Evolutionary conservation across 805 yeast genomes (phyloP).

Genomic region (Torulaspora quercuum): DNA sequence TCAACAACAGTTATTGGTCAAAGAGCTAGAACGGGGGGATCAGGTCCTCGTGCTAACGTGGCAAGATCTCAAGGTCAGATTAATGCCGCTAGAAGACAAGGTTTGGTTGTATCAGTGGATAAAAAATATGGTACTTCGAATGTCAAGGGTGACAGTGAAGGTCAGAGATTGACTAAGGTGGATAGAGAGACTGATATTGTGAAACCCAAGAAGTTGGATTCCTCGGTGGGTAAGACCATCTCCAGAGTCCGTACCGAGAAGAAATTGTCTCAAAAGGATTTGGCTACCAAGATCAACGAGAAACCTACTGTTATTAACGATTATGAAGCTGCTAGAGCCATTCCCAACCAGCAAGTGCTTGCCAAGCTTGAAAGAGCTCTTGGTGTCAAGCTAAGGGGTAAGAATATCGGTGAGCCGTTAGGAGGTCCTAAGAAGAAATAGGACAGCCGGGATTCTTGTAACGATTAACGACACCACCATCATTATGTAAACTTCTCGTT

Average conservation of each 20-base stretch:
- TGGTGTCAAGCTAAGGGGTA: constrained; percentile 94
- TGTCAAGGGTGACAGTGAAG: constrained; percentile 74
- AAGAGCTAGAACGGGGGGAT: constrained; percentile 81
- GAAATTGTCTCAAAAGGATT: constrained; percentile 88
- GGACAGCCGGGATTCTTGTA: too few relatives aligned
- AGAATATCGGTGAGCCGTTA: constrained; percentile 88
- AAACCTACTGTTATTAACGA: constrained; percentile 94
- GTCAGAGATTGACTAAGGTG: constrained; percentile 89
- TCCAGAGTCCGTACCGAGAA: constrained; percentile 82
- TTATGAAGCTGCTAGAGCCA: constrained; percentile 94
- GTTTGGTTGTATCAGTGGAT: constrained; percentile 84
- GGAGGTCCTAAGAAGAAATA: constrained; percentile 44
- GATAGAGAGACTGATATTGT: constrained; percentile 93
- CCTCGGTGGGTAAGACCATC: constrained; percentile 82
- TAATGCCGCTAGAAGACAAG: constrained; percentile 92
- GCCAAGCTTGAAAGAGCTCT: constrained; percentile 90
- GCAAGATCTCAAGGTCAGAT: constrained; percentile 74
- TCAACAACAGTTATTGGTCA: constrained; percentile 83
- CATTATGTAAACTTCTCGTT: too few relatives aligned
- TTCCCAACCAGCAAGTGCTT: constrained; percentile 92
- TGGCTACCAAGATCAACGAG: constrained; percentile 93
- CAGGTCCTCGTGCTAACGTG: constrained; percentile 82
- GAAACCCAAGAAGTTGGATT: constrained; percentile 83
- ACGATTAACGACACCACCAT: too few relatives aligned
- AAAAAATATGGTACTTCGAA: constrained; percentile 77